Evolutionary conservation across 192 early-diverging fungal genomes (phyloP).

Genomic region (Linnemannia hyalina): DNA sequence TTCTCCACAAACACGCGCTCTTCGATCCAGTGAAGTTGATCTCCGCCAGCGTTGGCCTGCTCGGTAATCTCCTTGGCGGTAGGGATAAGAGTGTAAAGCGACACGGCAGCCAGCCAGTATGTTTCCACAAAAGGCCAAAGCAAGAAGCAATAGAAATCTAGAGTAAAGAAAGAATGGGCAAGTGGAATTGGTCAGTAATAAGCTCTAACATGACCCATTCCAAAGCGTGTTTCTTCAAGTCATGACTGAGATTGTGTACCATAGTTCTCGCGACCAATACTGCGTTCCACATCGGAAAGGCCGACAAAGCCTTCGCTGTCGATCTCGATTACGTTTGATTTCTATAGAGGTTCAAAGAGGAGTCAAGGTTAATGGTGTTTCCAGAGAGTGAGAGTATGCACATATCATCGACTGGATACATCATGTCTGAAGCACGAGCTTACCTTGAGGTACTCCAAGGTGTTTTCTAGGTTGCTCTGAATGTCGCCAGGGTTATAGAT

Average conservation of each 20-base stretch:
- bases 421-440: neutral
- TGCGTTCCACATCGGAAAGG: slow-evolving; percentile 64
- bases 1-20: slow-evolving; percentile 77
- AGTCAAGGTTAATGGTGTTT: neutral
- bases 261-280: slow-evolving; percentile 72
- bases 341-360: slow-evolving; percentile 9
- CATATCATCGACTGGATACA: neutral
- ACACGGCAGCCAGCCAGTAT: slow-evolving; percentile 84
- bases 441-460: slow-evolving; percentile 69
- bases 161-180: neutral
- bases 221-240: neutral
- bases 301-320: slow-evolving; percentile 61
- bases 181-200: neutral
- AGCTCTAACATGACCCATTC: neutral
- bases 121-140: slow-evolving; percentile 92
- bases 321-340: slow-evolving; percentile 64
- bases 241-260: slow-evolving; percentile 43
- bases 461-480: slow-evolving; percentile 71
- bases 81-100: slow-evolving; percentile 55
- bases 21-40: slow-evolving; percentile 75
- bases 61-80: neutral
- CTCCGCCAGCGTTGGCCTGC: slow-evolving; percentile 30
- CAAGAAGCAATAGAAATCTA: slow-evolving; percentile 87
- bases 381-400: neutral
- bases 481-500: slow-evolving; percentile 84